phyloP scores from a whole-genome alignment of 345 rosid genomes.

The Arabidopsis arenosa region DNA sequence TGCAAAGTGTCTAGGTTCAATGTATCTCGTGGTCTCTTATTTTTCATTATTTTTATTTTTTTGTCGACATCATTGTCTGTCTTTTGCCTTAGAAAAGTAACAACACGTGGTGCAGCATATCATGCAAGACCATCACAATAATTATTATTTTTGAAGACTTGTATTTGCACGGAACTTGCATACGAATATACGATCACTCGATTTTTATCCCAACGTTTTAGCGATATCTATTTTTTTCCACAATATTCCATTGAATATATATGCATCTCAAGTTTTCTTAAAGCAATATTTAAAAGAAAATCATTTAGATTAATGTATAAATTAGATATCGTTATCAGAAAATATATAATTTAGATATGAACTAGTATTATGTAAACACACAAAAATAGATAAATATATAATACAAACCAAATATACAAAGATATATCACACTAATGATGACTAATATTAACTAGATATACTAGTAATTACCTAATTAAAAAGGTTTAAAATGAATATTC shows the following conservation, averaged over 20 bases:
- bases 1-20: constrained; percentile 67
- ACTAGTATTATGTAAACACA: background rate
- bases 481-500: background rate
- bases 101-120: constrained; percentile 24
- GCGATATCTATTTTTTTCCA: background rate
- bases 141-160: background rate
- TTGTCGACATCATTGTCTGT: background rate
- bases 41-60: background rate
- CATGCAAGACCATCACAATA: background rate
- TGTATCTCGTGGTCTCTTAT: constrained; percentile 48
- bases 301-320: too few species aligned
- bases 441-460: background rate
- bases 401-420: background rate
- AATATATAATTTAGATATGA: too few species aligned
- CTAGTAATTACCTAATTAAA: background rate
- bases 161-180: background rate
- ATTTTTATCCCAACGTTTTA: background rate
- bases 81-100: background rate
- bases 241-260: background rate
- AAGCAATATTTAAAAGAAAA: too few species aligned
- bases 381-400: background rate
- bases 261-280: background rate
- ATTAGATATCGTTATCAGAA: too few species aligned
- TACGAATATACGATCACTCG: background rate
- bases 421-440: background rate